Evolutionary conservation across 2,329 filamentous ascomycete genomes (phyloP), one percentile per base, ranked within the genome.

Genomic region (Immersiporthe knoxdaviesiana): DNA sequence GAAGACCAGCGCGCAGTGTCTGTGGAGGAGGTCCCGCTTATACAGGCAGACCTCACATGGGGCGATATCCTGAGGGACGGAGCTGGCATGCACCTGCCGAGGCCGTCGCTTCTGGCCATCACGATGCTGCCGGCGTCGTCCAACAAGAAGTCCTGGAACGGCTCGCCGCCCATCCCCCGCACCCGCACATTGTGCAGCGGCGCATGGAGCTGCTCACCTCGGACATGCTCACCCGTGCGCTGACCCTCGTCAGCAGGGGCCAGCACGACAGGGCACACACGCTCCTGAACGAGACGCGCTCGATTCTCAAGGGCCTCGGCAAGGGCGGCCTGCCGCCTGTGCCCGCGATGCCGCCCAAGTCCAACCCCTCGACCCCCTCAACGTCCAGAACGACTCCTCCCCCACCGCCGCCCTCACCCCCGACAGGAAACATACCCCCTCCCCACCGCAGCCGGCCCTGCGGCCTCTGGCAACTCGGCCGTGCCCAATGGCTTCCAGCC

Each of bases 201-300:
- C 91, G 96, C 60, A 99, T 99, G 96, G 96, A 99, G 80, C 85
- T 99, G 39, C 87, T 99, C 66, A 98, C 96, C 2, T 98, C 95
- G 1, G 96, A 99, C 78, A 99, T 99, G 96, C 87, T 99, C 72
- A 97, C 93, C 10, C 87, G 96, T 69, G 94, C 96, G 18, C 83
- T 99, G 71, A 97, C 94, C 0, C 87, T 99, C 27, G 94, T 98
- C 27, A 93, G 93, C 70, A 89, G 94, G 50, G 93, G 93, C 44
- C 95, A 98, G 80, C 93, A 97, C 77, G 96, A 99, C 76, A 91
- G 94, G 47, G 96, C 94, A 0, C 92, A 97, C 74, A 97, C 97
- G 68, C 88, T 99, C 3, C 85, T 99, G 50, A 92, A 91, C 72
- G 96, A 99, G 82, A 99, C 96, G 3, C 88, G 95, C 50, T 97